Conservation (phyloP, 2,329 filamentous ascomycete genomes). For the Talaromyces rugulosus region DNA sequence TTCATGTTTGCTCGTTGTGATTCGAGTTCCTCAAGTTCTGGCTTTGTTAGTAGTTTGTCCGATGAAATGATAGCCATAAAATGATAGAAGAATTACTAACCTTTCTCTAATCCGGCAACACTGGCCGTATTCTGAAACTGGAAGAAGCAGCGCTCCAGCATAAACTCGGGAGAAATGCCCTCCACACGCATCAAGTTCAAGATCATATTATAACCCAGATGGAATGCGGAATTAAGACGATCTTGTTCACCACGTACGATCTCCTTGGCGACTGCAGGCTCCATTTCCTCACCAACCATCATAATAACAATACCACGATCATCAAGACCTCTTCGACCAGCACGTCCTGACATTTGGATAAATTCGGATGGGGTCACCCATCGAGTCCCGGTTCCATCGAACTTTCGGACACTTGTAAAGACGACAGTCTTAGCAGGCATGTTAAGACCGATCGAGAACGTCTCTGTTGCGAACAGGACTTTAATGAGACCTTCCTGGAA, state of each 20-base stretch:
- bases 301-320: conserved; percentile 98
- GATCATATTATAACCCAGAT: conserved; percentile 99
- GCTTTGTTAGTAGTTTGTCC: conserved; percentile 21
- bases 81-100: conserved; percentile 24
- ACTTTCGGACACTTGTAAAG: conserved; percentile 96
- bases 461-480: conserved; percentile 95
- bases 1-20: conserved; percentile 66
- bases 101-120: conserved; percentile 75
- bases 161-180: conserved; percentile 96
- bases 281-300: conserved; percentile 98
- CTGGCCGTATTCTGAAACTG: conserved; percentile 96
- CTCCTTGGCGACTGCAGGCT: conserved; percentile 86
- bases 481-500: conserved; percentile 99
- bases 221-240: conserved; percentile 94
- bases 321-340: conserved; percentile 93
- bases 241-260: conserved; percentile 97
- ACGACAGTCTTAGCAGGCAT: conserved; percentile 99
- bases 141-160: conserved; percentile 97
- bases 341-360: conserved; percentile 97
- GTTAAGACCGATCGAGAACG: conserved; percentile 96
- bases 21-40: conserved; percentile 72
- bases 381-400: conserved; percentile 74
- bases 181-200: conserved; percentile 95
- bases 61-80: neutral
- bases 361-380: conserved; percentile 94